Conservation (phyloP, 805 yeast species). For the Cyberlindnera maritima region DNA sequence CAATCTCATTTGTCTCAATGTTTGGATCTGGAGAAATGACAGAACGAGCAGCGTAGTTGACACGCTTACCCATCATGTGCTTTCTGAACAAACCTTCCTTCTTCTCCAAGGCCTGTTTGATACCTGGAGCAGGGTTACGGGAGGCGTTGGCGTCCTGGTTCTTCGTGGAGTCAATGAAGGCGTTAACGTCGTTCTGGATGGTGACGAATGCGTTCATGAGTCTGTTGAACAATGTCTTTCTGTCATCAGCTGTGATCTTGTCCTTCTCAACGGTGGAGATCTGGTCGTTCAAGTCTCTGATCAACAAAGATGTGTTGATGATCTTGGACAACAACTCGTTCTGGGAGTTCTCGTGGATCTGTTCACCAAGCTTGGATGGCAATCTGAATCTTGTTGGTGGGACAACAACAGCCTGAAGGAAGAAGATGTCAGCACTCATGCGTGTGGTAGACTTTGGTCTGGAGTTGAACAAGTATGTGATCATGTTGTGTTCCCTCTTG, state of each 20-base stretch:
- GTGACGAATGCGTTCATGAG: conserved; percentile 96
- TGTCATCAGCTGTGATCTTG: conserved; percentile 61
- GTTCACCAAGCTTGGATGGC: conserved; percentile 97
- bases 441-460: conserved; percentile 56
- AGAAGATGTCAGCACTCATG: conserved; percentile 77
- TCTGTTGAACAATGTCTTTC: conserved; percentile 77
- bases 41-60: conserved; percentile 97
- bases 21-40: conserved; percentile 99
- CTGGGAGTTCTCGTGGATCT: conserved; percentile 90
- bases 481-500: conserved; percentile 62
- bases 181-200: conserved; percentile 91
- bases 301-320: conserved; percentile 73
- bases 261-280: conserved; percentile 61
- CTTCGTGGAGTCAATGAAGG: conserved; percentile 88
- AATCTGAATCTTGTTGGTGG: conserved; percentile 96
- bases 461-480: conserved; percentile 77
- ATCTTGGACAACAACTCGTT: conserved; percentile 83
- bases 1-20: conserved; percentile 95
- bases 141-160: conserved; percentile 70
- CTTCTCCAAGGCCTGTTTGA: conserved; percentile 96
- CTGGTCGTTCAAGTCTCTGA: conserved; percentile 87
- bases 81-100: conserved; percentile 98
- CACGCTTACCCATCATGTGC: conserved; percentile 99
- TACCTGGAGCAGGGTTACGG: conserved; percentile 80
- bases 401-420: conserved; percentile 82